These are phyloP conservation scores for Fagopyrum tataricum DNA, from an alignment of 148 eudicot species.

Conservation along the genomic window DNA sequence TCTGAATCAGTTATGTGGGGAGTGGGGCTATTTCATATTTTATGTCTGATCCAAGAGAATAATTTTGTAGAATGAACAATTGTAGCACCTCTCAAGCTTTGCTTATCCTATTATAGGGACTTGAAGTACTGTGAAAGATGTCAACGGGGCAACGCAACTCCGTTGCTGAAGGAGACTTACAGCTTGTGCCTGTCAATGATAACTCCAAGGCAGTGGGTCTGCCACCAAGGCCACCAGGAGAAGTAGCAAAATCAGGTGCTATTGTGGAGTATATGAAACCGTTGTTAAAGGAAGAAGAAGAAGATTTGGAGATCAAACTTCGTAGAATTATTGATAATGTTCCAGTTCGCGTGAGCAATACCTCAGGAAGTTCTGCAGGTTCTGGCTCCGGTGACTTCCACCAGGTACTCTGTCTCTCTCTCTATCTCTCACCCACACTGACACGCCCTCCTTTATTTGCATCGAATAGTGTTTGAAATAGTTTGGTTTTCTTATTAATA, in stretches of 20 bases:
- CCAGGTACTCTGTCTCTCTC: constrained; percentile 43
- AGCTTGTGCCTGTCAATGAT: constrained; percentile 44
- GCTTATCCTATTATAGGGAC: neutral
- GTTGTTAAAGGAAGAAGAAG: constrained; percentile 51
- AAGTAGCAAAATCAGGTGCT: constrained; percentile 36
- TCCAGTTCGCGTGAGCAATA: constrained; percentile 89
- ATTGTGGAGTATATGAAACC: constrained; percentile 73
- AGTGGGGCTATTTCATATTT: neutral
- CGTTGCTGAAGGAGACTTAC: constrained; percentile 47
- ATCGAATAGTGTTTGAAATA: neutral
- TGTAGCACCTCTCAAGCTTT: neutral
- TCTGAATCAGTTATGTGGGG: neutral
- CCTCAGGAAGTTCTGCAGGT: constrained; percentile 98
- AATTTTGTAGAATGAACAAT: neutral
- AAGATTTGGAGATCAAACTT: constrained; percentile 88
- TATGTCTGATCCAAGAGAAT: neutral
- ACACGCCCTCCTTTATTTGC: neutral
- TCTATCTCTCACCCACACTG: neutral
- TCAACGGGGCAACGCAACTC: constrained; percentile 34
- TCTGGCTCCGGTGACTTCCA: constrained; percentile 98
- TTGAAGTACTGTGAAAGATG: constrained; percentile 19
- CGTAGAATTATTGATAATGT: constrained; percentile 79
- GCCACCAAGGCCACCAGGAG: constrained; percentile 55
- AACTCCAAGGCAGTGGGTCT: constrained; percentile 23
- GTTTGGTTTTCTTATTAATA: neutral